Evolutionary conservation across 2,329 filamentous ascomycete species (phyloP), one percentile per base, ranked within the genome.

Genomic region (Xylaria sp.): DNA sequence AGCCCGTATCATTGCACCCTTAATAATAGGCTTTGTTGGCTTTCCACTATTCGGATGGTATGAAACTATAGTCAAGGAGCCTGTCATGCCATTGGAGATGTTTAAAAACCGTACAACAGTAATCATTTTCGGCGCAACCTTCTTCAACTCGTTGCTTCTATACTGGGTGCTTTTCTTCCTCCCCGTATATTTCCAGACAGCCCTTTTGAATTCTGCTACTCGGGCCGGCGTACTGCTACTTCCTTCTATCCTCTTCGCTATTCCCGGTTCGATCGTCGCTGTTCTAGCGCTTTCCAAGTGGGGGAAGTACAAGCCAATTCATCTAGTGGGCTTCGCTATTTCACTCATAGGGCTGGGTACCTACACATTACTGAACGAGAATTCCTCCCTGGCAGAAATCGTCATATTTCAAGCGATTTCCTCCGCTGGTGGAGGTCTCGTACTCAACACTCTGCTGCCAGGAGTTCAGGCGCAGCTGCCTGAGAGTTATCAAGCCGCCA

Each of bases 121-220:
- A 0, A 72, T 77, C 4, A 75, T 74, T 1, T 79, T 78, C 56
- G 65, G 75, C 7, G 70, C 78, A 7, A 81, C 78, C 4, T 81
- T 84, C 48, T 54, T 84, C 0, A 77, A 81, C 48, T 76, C 76
- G 3, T 65, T 82, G 4, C 69, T 83, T 2, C 65, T 78, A 0
- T 78, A 77, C 50, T 81, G 80, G 76, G 66, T 77, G 15, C 69
- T 78, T 18, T 81, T 78, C 73, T 84, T 83, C 68, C 65, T 84
- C 0, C 82, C 83, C 0, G 72, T 85, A 2, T 85, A 83, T 72
- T 84, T 85, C 68, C 82, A 85, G 63, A 76, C 76, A 1, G 79
- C 84, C 74, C 1, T 77, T 73, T 8, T 73, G 76, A 6, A 41
- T 72, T 3, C 59, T 34, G 20, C 60, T 44, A 2, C 23, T 15